Conservation (phyloP, 495 filamentous ascomycete genomes). For the Hypomontagnella submonticulosa region DNA sequence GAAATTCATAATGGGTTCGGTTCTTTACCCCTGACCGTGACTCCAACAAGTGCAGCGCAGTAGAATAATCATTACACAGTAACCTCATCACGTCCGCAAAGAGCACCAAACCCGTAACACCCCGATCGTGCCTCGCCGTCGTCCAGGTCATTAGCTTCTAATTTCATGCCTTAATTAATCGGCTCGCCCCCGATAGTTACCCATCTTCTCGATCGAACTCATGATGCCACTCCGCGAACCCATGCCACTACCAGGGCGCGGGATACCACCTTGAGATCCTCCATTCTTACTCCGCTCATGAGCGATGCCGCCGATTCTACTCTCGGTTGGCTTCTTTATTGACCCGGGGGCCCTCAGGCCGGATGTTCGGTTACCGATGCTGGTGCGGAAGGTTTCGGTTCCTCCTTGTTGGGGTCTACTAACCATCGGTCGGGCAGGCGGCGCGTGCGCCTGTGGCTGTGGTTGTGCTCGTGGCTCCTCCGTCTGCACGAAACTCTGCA, state of each 20-base stretch:
- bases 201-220: slow-evolving; percentile 79
- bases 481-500: slow-evolving; percentile 52
- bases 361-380: slow-evolving; percentile 48
- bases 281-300: slow-evolving; percentile 59
- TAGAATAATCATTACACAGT: slow-evolving; percentile 32
- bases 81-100: slow-evolving; percentile 30
- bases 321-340: slow-evolving; percentile 50
- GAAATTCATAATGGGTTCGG: slow-evolving; percentile 25
- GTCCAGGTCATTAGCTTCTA: slow-evolving; percentile 13
- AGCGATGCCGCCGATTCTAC: slow-evolving; percentile 55
- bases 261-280: slow-evolving; percentile 51
- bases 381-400: slow-evolving; percentile 40
- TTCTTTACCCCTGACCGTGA: slow-evolving; percentile 19
- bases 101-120: slow-evolving; percentile 22
- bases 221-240: slow-evolving; percentile 69
- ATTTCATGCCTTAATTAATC: slow-evolving; percentile 33
- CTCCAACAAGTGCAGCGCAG: slow-evolving; percentile 31
- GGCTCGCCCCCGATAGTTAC: slow-evolving; percentile 54
- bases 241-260: slow-evolving; percentile 55
- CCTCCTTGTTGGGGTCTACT: slow-evolving; percentile 26
- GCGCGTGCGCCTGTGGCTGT: not conserved
- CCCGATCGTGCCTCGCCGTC: slow-evolving; percentile 21
- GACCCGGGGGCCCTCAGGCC: slow-evolving; percentile 57
- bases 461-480: slow-evolving; percentile 14
- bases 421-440: slow-evolving; percentile 22